Conservation (phyloP, 129 eudicot genomes). For the Tagetes erecta region DNA sequence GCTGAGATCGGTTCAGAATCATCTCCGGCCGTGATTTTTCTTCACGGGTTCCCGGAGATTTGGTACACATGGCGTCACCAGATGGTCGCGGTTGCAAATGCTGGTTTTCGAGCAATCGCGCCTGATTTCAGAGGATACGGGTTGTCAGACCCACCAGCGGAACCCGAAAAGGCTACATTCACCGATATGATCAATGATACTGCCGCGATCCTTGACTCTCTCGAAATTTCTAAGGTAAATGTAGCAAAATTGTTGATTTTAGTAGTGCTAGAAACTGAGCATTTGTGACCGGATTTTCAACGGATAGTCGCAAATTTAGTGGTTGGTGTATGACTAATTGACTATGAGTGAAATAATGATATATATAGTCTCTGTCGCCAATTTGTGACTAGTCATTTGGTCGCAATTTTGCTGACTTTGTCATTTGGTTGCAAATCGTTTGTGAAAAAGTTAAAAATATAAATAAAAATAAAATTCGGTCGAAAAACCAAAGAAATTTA, state of each 20-base stretch:
- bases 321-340: no score
- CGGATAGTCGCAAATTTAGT: no score
- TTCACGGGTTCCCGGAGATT: constrained; percentile 14
- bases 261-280: no score
- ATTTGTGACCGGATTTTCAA: no score
- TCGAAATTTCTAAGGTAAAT: background rate
- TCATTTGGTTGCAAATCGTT: no score
- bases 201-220: constrained; percentile 2
- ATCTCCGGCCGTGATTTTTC: constrained; percentile 2
- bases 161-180: constrained; percentile 10
- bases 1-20: constrained; percentile 4
- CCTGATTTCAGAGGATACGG: constrained; percentile 19
- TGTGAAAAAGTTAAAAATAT: no score
- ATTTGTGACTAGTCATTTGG: no score
- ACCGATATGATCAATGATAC: background rate
- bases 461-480: no score
- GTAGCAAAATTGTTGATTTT: background rate
- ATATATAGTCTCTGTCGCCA: no score
- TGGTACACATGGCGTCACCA: constrained; percentile 20
- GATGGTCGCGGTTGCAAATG: constrained; percentile 5
- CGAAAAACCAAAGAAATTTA: no score
- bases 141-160: background rate
- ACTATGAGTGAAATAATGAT: no score
- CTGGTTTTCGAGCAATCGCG: background rate
- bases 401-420: no score